A percentile compares a stretch with the other conserved stretches of the same genome.
These are phyloP conservation scores for Benincasa hispida DNA, from an alignment of 306 rosid species.

Conservation along the genomic window DNA sequence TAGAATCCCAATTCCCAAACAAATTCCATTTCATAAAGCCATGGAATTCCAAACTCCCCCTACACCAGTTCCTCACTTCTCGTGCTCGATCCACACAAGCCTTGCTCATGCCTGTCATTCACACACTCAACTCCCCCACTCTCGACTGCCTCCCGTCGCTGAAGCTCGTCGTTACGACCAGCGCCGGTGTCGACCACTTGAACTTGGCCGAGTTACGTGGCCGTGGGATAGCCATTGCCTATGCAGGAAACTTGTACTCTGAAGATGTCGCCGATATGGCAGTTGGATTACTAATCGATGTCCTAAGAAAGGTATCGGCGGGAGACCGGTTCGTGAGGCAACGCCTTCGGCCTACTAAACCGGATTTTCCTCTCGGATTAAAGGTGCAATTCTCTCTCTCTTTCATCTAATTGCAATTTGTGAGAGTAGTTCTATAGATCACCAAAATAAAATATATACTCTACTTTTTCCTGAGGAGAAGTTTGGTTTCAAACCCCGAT, in stretches of 20 bases:
- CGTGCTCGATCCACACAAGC: constrained; percentile 11
- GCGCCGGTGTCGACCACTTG: constrained; percentile 21
- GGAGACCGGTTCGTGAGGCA: constrained; percentile 20
- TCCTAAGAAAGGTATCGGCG: constrained; percentile 19
- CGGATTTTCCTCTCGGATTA: constrained; percentile 20
- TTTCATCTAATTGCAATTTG: neutral
- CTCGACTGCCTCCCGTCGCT: constrained; percentile 18
- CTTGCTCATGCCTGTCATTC: neutral
- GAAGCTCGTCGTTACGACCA: constrained; percentile 11
- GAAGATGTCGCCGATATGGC: constrained; percentile 45
- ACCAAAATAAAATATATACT: too few species aligned
- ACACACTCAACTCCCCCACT: neutral
- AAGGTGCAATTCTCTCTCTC: constrained; percentile 15
- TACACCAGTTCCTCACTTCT: constrained; percentile 4
- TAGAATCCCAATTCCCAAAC: constrained; percentile 16
- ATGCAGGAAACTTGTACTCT: constrained; percentile 18
- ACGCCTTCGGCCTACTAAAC: neutral
- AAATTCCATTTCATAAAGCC: constrained; percentile 15
- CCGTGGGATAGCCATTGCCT: constrained; percentile 18
- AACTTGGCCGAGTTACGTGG: constrained; percentile 11
- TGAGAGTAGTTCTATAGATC: too few species aligned
- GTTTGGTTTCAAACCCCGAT: too few species aligned
- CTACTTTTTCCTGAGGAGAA: too few species aligned
- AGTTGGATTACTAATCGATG: constrained; percentile 36
- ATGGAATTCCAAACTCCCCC: constrained; percentile 16